Percentiles rank a stretch among this genome's conserved stretches.
Evolutionary conservation across 1,139 yeast species (phyloP).

Genomic region (Diutina sp.): DNA sequence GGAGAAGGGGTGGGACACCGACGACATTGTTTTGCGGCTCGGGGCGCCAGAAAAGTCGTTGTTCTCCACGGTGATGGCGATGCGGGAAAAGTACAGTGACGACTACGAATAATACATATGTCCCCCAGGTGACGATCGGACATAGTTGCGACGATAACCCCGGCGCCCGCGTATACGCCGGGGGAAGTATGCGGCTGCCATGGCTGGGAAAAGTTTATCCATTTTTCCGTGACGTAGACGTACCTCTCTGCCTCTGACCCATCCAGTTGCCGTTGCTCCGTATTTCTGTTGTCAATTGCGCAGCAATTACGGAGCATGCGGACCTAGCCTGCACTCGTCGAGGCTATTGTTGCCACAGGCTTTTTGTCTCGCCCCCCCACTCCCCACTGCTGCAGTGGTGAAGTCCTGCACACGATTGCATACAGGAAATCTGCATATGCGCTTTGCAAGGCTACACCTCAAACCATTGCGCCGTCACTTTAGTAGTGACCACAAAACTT

Average conservation of each 20-base stretch:
- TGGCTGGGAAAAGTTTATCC: background rate
- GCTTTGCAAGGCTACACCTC: background rate
- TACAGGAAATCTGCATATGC: background rate
- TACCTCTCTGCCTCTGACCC: background rate
- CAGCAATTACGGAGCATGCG: background rate
- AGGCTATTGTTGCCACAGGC: background rate
- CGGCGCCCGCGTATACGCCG: background rate
- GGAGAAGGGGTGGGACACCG: slow-evolving; percentile 25
- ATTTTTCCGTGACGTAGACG: background rate
- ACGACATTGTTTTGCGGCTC: slow-evolving; percentile 27
- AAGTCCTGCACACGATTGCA: background rate
- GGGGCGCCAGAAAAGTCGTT: background rate
- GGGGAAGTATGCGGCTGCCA: background rate
- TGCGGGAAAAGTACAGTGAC: slow-evolving; percentile 1
- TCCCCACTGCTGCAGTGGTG: background rate
- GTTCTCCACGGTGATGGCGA: slow-evolving; percentile 2
- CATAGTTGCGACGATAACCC: background rate
- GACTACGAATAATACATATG: background rate
- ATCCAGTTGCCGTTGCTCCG: background rate
- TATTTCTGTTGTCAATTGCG: background rate
- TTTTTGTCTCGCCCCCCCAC: background rate
- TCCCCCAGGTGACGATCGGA: too few relatives aligned
- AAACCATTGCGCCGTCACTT: too few relatives aligned
- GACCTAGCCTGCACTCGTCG: background rate
- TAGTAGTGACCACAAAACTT: too few relatives aligned